Evolutionary conservation across 257 asterid species (phyloP).

Genomic region (Plantago major): DNA sequence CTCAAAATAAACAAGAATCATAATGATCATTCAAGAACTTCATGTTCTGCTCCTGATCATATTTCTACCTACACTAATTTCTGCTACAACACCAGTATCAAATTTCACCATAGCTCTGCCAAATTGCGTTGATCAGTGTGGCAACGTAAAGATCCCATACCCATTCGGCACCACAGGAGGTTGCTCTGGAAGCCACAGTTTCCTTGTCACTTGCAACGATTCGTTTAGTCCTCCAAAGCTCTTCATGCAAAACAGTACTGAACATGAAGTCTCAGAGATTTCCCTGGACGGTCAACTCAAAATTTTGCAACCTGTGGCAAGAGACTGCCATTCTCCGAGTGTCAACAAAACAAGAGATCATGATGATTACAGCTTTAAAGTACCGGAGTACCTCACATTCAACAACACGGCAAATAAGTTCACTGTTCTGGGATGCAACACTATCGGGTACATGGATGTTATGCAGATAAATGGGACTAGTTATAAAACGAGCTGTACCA

Average conservation of each 20-base stretch:
- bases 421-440: conserved; percentile 20
- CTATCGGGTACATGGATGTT: neutral
- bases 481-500: conserved; percentile 15
- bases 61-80: neutral
- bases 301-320: neutral
- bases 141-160: conserved; percentile 21
- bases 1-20: no score
- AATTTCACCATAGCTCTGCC: conserved; percentile 18
- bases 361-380: no score
- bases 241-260: neutral
- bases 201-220: conserved; percentile 12
- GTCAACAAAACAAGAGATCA: no score
- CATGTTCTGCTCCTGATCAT: neutral
- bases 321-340: conserved; percentile 13
- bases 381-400: neutral
- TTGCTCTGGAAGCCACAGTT: conserved; percentile 5
- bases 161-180: conserved; percentile 21
- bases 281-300: conserved; percentile 23
- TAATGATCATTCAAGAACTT: no score
- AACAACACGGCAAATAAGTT: conserved; percentile 27
- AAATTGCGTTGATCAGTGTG: conserved; percentile 16
- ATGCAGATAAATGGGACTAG: neutral
- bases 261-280: conserved; percentile 8
- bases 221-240: conserved; percentile 6
- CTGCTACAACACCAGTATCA: neutral